These are phyloP conservation scores for Mycosphaerella sp. DNA, from an alignment of 2,329 filamentous ascomycete genomes.

Conservation along the genomic window DNA sequence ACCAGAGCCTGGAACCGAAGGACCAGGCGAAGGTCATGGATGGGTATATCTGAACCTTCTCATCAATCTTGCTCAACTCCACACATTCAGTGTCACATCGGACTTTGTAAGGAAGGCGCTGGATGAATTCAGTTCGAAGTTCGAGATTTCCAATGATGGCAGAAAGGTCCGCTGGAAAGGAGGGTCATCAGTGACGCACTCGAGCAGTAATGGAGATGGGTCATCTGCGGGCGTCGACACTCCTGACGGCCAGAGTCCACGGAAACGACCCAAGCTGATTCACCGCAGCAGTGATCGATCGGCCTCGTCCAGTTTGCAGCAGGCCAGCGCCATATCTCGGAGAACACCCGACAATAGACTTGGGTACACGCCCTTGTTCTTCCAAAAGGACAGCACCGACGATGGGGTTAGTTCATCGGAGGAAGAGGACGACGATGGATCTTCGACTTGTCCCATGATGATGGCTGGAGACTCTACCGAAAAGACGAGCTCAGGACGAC, in stretches of 20 bases:
- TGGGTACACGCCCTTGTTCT: conserved; percentile 45
- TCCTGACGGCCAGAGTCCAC: conserved; percentile 24
- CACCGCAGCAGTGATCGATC: conserved; percentile 20
- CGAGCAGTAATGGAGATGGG: conserved; percentile 50
- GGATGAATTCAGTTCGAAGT: conserved; percentile 62
- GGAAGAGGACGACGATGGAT: conserved; percentile 29
- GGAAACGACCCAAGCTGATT: conserved; percentile 29
- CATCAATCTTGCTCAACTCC: conserved; percentile 74
- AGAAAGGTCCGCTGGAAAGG: conserved; percentile 76
- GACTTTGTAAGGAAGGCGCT: conserved; percentile 71
- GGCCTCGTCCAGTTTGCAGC: background rate
- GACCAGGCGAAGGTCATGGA: conserved; percentile 61
- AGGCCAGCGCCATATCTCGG: conserved; percentile 9
- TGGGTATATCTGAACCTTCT: conserved; percentile 81
- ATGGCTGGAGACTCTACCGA: conserved; percentile 37
- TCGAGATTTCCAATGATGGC: conserved; percentile 72
- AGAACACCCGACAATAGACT: conserved; percentile 33
- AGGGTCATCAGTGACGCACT: conserved; percentile 55
- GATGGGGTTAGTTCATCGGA: conserved; percentile 37
- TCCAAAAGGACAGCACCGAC: conserved; percentile 40
- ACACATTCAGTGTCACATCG: conserved; percentile 75
- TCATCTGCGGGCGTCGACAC: conserved; percentile 21
- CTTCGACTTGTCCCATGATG: conserved; percentile 28
- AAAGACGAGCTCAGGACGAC: conserved; percentile 43
- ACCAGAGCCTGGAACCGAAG: conserved; percentile 47